Conservation (phyloP, 441 rosid genomes). For the Daphne laureola region DNA sequence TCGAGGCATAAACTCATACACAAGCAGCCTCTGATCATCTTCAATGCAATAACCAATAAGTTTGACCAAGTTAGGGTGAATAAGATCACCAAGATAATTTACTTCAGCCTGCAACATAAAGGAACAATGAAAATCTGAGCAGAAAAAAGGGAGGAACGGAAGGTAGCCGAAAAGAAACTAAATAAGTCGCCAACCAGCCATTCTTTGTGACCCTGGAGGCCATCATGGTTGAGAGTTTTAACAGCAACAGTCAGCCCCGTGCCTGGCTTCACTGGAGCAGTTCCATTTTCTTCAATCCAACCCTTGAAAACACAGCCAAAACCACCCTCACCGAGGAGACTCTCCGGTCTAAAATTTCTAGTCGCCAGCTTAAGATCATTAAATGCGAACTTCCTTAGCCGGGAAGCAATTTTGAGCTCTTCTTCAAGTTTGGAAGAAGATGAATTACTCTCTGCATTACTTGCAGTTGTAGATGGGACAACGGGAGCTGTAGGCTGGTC, state of each 20-base stretch:
- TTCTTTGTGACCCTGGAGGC: slow-evolving; percentile 97
- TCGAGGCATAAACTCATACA: slow-evolving; percentile 86
- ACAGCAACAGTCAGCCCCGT: slow-evolving; percentile 97
- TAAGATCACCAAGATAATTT: slow-evolving; percentile 79
- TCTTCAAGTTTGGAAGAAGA: slow-evolving; percentile 90
- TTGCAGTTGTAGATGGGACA: slow-evolving; percentile 74
- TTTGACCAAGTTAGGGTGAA: slow-evolving; percentile 88
- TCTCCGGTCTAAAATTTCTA: slow-evolving; percentile 92
- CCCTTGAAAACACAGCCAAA: slow-evolving; percentile 98
- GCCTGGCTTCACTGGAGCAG: slow-evolving; percentile 97
- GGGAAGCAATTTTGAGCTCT: slow-evolving; percentile 85
- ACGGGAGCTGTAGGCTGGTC: slow-evolving; percentile 60
- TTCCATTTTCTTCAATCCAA: slow-evolving; percentile 97
- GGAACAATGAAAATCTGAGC: slow-evolving; percentile 5
- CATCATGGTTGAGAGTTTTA: slow-evolving; percentile 93
- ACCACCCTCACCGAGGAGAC: slow-evolving; percentile 97
- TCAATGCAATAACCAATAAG: slow-evolving; percentile 94
- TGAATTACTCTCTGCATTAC: slow-evolving; percentile 80
- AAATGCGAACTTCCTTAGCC: slow-evolving; percentile 72
- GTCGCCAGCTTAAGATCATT: slow-evolving; percentile 92
- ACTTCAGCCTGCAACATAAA: slow-evolving; percentile 83
- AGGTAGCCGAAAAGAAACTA: slow-evolving; percentile 1
- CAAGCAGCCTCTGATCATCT: slow-evolving; percentile 40
- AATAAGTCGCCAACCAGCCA: slow-evolving; percentile 69
- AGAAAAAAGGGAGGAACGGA: slow-evolving; percentile 6